A percentile compares a stretch with the other conserved stretches of the same genome.
These are phyloP conservation scores for Tubosaeta sp. DNA, from an alignment of 768 basidiomycete species.

Conservation along the genomic window DNA sequence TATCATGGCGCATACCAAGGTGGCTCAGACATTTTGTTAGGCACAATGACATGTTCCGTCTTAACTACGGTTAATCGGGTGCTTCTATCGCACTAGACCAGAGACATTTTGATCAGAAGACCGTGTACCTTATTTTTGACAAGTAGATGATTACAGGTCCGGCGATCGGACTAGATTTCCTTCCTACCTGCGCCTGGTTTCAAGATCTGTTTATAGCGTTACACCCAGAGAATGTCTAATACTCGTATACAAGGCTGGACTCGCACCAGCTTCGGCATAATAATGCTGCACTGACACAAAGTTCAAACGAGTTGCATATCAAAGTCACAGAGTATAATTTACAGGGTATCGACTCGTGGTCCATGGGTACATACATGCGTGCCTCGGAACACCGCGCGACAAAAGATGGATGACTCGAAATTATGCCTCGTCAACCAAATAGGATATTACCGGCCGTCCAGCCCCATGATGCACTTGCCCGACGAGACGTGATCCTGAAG, in stretches of 20 bases:
- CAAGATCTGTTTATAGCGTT: neutral
- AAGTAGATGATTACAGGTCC: constrained; percentile 6
- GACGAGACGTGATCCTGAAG: constrained; percentile 14
- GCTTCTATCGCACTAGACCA: constrained; percentile 1
- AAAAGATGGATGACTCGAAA: too few species aligned
- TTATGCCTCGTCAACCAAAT: neutral
- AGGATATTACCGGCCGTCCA: constrained; percentile 12
- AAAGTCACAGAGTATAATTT: neutral
- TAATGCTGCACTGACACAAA: too few species aligned
- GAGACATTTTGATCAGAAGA: constrained; percentile 17
- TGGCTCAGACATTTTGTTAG: constrained; percentile 34
- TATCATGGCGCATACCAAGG: constrained; percentile 1
- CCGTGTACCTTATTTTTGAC: constrained; percentile 12
- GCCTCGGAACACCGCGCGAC: neutral
- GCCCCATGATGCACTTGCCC: constrained; percentile 8
- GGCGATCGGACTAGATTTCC: neutral
- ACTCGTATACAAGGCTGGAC: neutral
- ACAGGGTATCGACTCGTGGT: neutral
- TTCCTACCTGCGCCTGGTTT: neutral
- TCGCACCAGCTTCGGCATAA: neutral
- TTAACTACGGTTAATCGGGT: constrained; percentile 56
- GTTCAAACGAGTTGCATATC: neutral
- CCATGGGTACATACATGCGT: neutral
- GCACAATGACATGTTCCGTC: constrained; percentile 88
- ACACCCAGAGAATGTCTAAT: neutral